Percentiles rank a stretch among this genome's conserved stretches.
These are phyloP conservation scores for Incumbomyces delicatus DNA, from an alignment of 2,329 filamentous ascomycete genomes.

Conservation along the genomic window DNA sequence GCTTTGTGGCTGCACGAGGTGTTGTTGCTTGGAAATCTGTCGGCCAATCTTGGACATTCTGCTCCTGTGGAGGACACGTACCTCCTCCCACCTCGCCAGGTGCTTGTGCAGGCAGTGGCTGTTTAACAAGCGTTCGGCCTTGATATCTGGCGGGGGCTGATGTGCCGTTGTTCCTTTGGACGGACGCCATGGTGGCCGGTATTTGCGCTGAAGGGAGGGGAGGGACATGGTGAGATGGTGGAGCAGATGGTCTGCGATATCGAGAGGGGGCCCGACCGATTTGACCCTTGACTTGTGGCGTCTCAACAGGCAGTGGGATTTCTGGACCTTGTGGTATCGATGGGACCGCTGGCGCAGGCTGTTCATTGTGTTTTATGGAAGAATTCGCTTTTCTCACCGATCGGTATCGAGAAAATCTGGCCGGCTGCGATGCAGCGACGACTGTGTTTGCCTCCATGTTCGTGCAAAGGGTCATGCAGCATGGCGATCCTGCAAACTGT, in stretches of 20 bases:
- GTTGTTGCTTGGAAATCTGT: too few species aligned
- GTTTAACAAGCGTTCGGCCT: too few species aligned
- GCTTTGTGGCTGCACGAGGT: background rate
- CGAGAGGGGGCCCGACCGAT: conserved; percentile 32
- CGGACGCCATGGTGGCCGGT: background rate
- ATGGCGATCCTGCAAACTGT: too few species aligned
- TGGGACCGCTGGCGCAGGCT: conserved; percentile 9
- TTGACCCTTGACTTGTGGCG: conserved; percentile 20
- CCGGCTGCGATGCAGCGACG: conserved; percentile 4
- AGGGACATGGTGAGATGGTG: conserved; percentile 11
- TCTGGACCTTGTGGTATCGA: conserved; percentile 11
- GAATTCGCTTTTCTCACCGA: conserved; percentile 41
- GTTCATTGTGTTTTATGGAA: conserved; percentile 22
- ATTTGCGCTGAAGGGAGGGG: background rate
- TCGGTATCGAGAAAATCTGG: conserved; percentile 49
- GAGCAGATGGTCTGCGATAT: conserved; percentile 17
- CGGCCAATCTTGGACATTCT: too few species aligned
- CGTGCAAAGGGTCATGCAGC: background rate
- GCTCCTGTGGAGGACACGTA: too few species aligned
- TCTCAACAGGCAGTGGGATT: background rate
- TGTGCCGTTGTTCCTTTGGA: background rate
- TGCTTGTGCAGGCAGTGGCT: too few species aligned
- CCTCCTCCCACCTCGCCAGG: too few species aligned
- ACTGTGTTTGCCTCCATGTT: background rate
- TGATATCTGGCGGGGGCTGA: background rate